Conservation (phyloP, 345 rosid genomes). For the Rhizophora apiculata region DNA sequence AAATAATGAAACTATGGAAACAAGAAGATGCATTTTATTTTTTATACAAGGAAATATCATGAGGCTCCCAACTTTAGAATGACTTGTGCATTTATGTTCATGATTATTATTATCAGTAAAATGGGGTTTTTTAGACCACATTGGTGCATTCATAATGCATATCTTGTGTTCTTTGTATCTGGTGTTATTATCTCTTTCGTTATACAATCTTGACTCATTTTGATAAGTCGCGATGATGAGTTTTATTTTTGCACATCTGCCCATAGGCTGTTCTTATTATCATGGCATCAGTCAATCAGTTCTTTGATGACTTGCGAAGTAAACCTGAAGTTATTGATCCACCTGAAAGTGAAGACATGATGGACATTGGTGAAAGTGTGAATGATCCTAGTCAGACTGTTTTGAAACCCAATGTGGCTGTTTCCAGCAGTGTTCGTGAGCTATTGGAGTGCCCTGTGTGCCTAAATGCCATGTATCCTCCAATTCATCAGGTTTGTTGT, state of each 20-base stretch:
- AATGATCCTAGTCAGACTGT: conserved; percentile 50
- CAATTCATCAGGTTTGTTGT: conserved; percentile 72
- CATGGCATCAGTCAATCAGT: conserved; percentile 59
- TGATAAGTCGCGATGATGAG: neutral
- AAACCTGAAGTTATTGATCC: conserved; percentile 73
- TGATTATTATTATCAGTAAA: too few relatives aligned
- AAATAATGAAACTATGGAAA: too few relatives aligned
- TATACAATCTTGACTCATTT: neutral
- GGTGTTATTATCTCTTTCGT: neutral
- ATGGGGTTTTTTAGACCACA: too few relatives aligned
- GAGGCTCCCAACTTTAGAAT: too few relatives aligned
- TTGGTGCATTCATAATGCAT: neutral
- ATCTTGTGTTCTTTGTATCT: neutral
- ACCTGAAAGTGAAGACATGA: conserved; percentile 48
- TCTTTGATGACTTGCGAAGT: conserved; percentile 53
- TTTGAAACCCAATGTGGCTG: conserved; percentile 52
- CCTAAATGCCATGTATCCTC: conserved; percentile 85
- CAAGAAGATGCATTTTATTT: too few relatives aligned
- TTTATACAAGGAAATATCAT: too few relatives aligned
- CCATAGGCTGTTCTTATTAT: conserved; percentile 10
- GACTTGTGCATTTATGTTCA: too few relatives aligned
- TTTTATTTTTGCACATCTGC: conserved; percentile 7
- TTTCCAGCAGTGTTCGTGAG: conserved; percentile 74
- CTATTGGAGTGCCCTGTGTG: conserved; percentile 86
- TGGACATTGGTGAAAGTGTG: conserved; percentile 47